A percentile compares a stretch with the other conserved stretches of the same genome.
Evolutionary conservation across 139 green algal species (phyloP).

Genomic region (Chlorella sp.): DNA sequence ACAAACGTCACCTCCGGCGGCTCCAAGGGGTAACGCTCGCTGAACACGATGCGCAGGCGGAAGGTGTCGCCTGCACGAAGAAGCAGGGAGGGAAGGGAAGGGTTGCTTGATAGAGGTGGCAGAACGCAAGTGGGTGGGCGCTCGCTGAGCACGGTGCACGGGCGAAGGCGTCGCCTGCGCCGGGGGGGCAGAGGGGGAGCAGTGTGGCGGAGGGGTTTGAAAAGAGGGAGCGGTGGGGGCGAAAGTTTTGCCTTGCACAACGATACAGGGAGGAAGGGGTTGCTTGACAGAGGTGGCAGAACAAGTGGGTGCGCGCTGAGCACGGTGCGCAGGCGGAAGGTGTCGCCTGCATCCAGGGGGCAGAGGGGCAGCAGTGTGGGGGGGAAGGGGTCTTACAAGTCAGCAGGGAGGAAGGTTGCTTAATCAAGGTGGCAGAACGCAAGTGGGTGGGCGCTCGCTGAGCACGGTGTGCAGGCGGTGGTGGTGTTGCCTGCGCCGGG

Average conservation of each 20-base stretch:
- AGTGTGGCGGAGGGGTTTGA: too few species aligned
- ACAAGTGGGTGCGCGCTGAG: not conserved
- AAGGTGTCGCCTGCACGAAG: conserved; percentile 53
- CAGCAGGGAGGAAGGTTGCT: not conserved
- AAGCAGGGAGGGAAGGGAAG: not conserved
- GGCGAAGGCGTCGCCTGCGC: too few species aligned
- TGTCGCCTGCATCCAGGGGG: not conserved
- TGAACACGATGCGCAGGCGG: conserved; percentile 26
- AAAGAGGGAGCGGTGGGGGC: not conserved
- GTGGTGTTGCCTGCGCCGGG: not conserved
- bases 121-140: not conserved
- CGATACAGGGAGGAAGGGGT: too few species aligned
- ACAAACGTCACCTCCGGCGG: conserved; percentile 87
- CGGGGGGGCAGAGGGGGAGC: not conserved
- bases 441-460: not conserved
- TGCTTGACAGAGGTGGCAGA: not conserved
- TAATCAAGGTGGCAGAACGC: not conserved
- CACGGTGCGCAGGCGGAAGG: not conserved
- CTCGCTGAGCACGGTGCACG: not conserved
- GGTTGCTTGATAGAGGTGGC: not conserved
- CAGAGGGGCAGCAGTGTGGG: conserved; percentile 21
- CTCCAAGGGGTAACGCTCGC: conserved; percentile 83
- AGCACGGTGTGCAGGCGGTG: not conserved
- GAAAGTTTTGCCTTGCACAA: not conserved
- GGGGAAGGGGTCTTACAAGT: too few species aligned